Evolutionary conservation across 257 asterid genomes (phyloP).

Genomic region (Mentha longifolia): DNA sequence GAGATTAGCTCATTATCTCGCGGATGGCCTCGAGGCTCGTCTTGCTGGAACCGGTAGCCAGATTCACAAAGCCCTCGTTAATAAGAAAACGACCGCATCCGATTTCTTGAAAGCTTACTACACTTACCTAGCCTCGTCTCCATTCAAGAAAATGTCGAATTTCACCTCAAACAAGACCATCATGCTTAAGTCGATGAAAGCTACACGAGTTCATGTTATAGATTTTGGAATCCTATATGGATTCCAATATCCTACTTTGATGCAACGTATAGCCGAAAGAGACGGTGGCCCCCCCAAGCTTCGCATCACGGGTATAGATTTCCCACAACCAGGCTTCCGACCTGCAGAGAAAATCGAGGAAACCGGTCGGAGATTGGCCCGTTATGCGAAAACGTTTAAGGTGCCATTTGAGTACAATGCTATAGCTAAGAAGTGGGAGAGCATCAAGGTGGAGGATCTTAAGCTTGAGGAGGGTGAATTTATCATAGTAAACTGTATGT

Average conservation of each 20-base stretch:
- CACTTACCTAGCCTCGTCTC: constrained; percentile 58
- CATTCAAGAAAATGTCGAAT: constrained; percentile 52
- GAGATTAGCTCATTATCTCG: constrained; percentile 65
- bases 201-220: constrained; percentile 51
- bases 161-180: constrained; percentile 53
- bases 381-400: constrained; percentile 51
- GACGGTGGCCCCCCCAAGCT: constrained; percentile 71
- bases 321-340: constrained; percentile 73
- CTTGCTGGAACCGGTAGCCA: constrained; percentile 67
- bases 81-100: constrained; percentile 45
- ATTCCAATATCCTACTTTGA: constrained; percentile 67
- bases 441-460: constrained; percentile 58
- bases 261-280: constrained; percentile 53
- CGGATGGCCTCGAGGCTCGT: constrained; percentile 67
- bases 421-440: constrained; percentile 78
- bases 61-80: constrained; percentile 50
- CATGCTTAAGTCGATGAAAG: constrained; percentile 35
- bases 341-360: constrained; percentile 72
- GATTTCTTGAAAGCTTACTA: constrained; percentile 66
- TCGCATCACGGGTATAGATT: constrained; percentile 71
- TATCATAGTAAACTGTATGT: constrained; percentile 60
- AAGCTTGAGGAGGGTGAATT: constrained; percentile 63
- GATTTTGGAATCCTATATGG: constrained; percentile 79
- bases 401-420: constrained; percentile 70
- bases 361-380: constrained; percentile 64